A percentile compares a stretch with the other conserved stretches of the same genome.
Evolutionary conservation across 257 asterid genomes (phyloP).

Genomic region (Penstemon eatonii): DNA sequence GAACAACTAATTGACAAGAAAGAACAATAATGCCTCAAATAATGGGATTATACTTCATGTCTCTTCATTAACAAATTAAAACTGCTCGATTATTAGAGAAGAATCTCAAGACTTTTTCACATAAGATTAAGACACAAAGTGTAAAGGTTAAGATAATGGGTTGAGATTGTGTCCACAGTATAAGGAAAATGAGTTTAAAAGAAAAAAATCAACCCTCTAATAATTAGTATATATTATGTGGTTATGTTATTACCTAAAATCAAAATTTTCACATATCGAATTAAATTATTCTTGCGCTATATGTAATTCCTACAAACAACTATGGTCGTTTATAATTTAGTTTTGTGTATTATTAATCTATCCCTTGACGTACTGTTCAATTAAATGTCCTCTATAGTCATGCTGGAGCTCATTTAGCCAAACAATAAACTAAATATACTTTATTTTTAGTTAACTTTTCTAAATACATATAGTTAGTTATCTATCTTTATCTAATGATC

Average conservation of each 20-base stretch:
- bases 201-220: not conserved
- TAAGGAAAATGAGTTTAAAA: slow-evolving; percentile 18
- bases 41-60: slow-evolving; percentile 36
- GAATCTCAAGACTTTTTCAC: slow-evolving; percentile 26
- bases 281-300: too few relatives aligned
- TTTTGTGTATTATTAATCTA: not conserved
- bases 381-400: too few relatives aligned
- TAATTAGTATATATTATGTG: not conserved
- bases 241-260: not conserved
- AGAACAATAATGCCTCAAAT: slow-evolving; percentile 41
- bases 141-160: slow-evolving; percentile 4
- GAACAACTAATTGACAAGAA: slow-evolving; percentile 62
- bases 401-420: not conserved
- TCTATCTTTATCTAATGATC: too few relatives aligned
- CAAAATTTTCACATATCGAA: not conserved
- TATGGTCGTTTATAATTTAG: too few relatives aligned
- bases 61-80: slow-evolving; percentile 27
- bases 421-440: too few relatives aligned
- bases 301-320: too few relatives aligned
- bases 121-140: slow-evolving; percentile 30
- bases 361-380: not conserved
- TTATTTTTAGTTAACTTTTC: not conserved
- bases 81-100: slow-evolving; percentile 29
- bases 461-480: not conserved
- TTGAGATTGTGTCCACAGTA: slow-evolving; percentile 18